Base-by-base conservation (phyloP, 1,284 basidiomycete genomes). In the Marasmius tenuissimus region DNA sequence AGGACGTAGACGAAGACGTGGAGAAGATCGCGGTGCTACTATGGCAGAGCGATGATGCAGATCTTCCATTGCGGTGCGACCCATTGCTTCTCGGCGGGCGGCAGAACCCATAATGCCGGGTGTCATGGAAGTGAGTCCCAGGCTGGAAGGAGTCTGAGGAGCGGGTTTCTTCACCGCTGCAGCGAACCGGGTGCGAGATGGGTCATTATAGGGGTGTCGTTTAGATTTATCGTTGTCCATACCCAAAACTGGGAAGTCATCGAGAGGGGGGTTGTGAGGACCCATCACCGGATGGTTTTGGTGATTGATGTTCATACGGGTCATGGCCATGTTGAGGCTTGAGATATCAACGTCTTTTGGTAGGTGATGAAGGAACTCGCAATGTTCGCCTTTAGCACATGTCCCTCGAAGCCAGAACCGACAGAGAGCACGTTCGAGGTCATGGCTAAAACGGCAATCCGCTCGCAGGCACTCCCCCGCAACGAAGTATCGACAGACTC, bases 381-480 rank as follows among this genome's bases (percentile, higher is more conserved):
- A 94, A 66, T 84, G 87, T 62, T 97, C 95, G 57, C 94, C 91
- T 75, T 98, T 98, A 50, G 94, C 93, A 72, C 96, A 98, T 60
- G 95, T 96, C 4, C 97, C 97, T 56, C 96, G 86, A 47, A 99
- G 84, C 97, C 97, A 99, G 80, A 98, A 99, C 38, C 97, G 92
- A 76, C 95, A 98, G 22, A 98, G 76, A 0, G 96, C 96, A 48
- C 94, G 86, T 72, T 97, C 94, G 3, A 96, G 83, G 71, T 97
- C 94, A 72, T 97, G 93, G 67, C 92, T 94, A 80, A 98, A 99
- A 63, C 96, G 88, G 78, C 97, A 99, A 77, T 99, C 97, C 57
- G 94, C 93, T 57, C 97, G 81, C 59, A 98, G 80, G 73, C 97
- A 99, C 76, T 98, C 96, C 18, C 97, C 97, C 7, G 94, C 94